Evolutionary conservation across 2,329 filamentous ascomycete genomes (phyloP).

Genomic region (Penicillium sp.): DNA sequence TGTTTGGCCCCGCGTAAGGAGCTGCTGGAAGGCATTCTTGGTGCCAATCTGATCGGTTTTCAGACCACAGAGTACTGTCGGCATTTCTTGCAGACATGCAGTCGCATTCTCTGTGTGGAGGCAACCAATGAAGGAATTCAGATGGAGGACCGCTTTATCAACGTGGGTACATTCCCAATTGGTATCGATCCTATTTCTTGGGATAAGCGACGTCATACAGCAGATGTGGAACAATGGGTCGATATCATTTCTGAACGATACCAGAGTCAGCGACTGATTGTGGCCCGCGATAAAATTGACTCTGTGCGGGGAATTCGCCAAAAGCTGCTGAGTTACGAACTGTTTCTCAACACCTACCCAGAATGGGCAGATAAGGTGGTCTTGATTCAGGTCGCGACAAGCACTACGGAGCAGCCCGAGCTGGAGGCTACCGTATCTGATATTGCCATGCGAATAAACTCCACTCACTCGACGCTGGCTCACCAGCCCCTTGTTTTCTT

Average conservation of each 20-base stretch:
- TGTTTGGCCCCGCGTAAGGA: constrained; percentile 85
- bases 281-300: constrained; percentile 91
- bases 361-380: constrained; percentile 86
- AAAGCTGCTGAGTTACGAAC: constrained; percentile 86
- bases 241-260: constrained; percentile 79
- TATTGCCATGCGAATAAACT: constrained; percentile 93
- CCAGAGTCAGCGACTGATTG: constrained; percentile 83
- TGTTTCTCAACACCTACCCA: constrained; percentile 92
- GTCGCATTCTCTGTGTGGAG: constrained; percentile 84
- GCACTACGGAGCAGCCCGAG: constrained; percentile 83
- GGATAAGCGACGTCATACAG: constrained; percentile 66
- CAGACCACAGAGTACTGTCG: constrained; percentile 91
- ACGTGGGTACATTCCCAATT: constrained; percentile 81
- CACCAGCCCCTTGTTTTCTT: constrained; percentile 93
- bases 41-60: constrained; percentile 89
- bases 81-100: constrained; percentile 95
- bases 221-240: constrained; percentile 76
- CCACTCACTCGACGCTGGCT: constrained; percentile 82
- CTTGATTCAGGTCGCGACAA: constrained; percentile 90
- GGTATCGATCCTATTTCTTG: constrained; percentile 85
- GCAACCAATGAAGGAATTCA: constrained; percentile 85
- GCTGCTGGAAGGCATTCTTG: constrained; percentile 87
- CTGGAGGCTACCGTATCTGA: constrained; percentile 86
- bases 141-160: constrained; percentile 88
- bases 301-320: constrained; percentile 88